Percentiles rank a stretch among this genome's conserved stretches.
Conservation (phyloP, 2,329 filamentous ascomycete species). For the Trichoderma afroharzianum region DNA sequence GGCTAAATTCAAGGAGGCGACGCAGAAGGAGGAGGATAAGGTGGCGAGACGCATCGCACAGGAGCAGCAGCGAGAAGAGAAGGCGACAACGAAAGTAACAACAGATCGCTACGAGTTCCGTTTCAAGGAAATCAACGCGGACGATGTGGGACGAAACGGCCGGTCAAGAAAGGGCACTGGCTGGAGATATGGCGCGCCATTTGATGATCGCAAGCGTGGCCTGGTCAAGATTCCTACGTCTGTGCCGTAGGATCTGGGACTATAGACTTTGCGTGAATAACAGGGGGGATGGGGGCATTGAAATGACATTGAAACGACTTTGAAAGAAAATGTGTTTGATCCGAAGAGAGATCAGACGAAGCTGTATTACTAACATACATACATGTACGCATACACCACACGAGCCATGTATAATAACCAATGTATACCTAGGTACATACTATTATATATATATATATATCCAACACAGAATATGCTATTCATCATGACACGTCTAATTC, state of each 20-base stretch:
- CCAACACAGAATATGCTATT: background rate
- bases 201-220: constrained; percentile 60
- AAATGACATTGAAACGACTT: background rate
- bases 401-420: background rate
- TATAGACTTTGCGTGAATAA: background rate
- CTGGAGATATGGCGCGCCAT: constrained; percentile 61
- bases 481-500: constrained; percentile 4
- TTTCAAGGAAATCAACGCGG: constrained; percentile 57
- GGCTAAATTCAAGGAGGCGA: constrained; percentile 39
- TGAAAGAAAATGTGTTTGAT: background rate
- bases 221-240: constrained; percentile 64
- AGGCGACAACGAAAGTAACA: constrained; percentile 42
- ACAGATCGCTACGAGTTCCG: constrained; percentile 59
- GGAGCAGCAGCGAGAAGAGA: constrained; percentile 36
- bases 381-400: background rate
- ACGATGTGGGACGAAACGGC: constrained; percentile 53
- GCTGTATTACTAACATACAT: constrained; percentile 2
- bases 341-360: background rate
- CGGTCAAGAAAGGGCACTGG: constrained; percentile 51
- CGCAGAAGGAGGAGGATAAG: constrained; percentile 41
- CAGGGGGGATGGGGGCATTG: background rate
- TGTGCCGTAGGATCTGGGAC: constrained; percentile 41
- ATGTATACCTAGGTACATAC: background rate
- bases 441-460: background rate
- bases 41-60: constrained; percentile 34